Evolutionary conservation across 2,329 filamentous ascomycete species (phyloP), one percentile per base, ranked within the genome.

Genomic region (Colletotrichum spaethianum): DNA sequence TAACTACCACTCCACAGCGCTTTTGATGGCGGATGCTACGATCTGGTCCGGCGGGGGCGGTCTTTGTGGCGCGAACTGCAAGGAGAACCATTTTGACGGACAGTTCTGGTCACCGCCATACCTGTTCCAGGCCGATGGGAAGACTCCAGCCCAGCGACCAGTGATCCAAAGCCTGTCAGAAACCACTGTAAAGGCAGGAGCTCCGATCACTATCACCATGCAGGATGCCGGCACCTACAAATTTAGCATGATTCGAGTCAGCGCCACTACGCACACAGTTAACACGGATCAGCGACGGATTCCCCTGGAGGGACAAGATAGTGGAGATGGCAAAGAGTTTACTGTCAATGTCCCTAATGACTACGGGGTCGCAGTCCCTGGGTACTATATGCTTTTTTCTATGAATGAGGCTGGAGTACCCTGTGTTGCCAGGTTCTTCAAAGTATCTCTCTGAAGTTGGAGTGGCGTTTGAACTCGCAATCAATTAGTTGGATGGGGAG

Each of bases 201-300:
- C 72, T 0, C 76, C 74, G 42, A 74, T 86, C 31, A 79, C 75
- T 0, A 80, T 83, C 12, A 75, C 74, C 1, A 81, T 80, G 8
- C 67, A 78, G 31, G 70, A 72, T n/a, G 73, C 75, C 7, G 75
- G 78, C 0, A 74, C 75, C 2, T 79, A 75, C 42, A 77, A 76
- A 1, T 84, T 84, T 53, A 82, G 84, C 0, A 76, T 90, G 28
- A 77, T 91, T 23, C 81, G 88, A 4, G 82, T 85, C 62, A 84
- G 87, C 1, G 83, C 82, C 1, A 80, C 81, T 3, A 90, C 89
- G 0, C 88, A 90, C 76, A 84, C 87, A 0, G 83, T 90, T 56
- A 88, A 91, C 74, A 90, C 86, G 0, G 89, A 91, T 76, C 88
- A 90, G 80, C 78, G 89, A 28, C 83, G 88, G 3, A 81, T 90